Base-by-base conservation (phyloP, 106 monocot genomes). In the Dendrobium officinale region DNA sequence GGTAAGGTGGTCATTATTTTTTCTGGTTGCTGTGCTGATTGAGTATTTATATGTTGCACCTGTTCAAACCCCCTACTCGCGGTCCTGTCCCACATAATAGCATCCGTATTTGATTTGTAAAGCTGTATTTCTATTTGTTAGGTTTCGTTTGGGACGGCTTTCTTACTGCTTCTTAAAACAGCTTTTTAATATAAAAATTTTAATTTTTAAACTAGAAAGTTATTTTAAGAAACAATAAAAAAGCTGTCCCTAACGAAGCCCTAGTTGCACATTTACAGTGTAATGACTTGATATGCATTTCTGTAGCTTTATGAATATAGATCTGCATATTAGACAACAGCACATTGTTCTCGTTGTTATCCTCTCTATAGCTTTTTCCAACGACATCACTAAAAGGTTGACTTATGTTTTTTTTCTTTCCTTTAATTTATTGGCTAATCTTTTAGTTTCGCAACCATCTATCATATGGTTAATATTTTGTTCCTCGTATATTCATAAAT, bases 1-100 rank as follows among this genome's bases (percentile, higher is more conserved):
- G 93, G 92, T 95, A 91, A 41, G 27, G 0, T 54, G 16, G 22
- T 16, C 29, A 42, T 81, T 75, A 5, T 27, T 5, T 56, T 44
- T 42, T n/a, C 29, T 26, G 4, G 15, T 2, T 49, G 2, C 13
- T 75, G 75, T n/a, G 11, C 15, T 51, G 51, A 1, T 51, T 15
- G 51, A 51, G 51, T 51, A 13, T 51, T 51, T 51, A 13, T 51
- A 13, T 51, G 51, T 66, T 26, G n/a, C 4, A 66, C 64, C n/a
- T 66, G 24, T 9, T 66, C 64, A 19, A 58, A 19, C 16, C 18
- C n/a, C 58, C 58, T 19, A 58, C 16, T n/a, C 37, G 26, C 64
- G 13, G 3, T 13, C 51, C 64, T 8, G 8, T 22, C 64, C 64
- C 64, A 24, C 64, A 66, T 66, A 66, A n/a, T 26, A 66, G 15